These are phyloP conservation scores for Paramecium caudatum DNA, from an alignment of 73 alveolate species.

Conservation along the genomic window DNA sequence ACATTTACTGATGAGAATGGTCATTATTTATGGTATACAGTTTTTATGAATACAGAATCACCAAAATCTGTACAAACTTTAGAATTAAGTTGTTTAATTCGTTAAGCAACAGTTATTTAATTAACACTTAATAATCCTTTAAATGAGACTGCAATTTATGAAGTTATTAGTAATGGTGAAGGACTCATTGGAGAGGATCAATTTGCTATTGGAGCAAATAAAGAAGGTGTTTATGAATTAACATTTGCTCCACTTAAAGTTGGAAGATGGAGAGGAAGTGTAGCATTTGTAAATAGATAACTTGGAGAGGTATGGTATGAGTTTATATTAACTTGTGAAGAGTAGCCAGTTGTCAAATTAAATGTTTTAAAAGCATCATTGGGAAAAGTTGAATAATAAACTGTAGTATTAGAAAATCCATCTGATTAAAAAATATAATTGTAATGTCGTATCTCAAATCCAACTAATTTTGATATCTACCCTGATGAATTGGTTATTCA, in stretches of 20 bases:
- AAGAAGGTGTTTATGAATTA: constrained; percentile 89
- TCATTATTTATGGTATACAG: constrained; percentile 94
- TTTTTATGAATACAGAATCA: constrained; percentile 85
- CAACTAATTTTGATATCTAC: constrained; percentile 94
- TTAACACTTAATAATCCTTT: constrained; percentile 92
- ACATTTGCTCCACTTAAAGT: constrained; percentile 95
- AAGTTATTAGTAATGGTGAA: constrained; percentile 94
- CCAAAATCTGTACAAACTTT: constrained; percentile 92
- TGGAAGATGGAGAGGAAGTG: constrained; percentile 95
- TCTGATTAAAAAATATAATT: constrained; percentile 92
- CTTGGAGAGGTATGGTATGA: constrained; percentile 99
- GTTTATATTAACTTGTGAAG: constrained; percentile 92
- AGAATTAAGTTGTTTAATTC: constrained; percentile 88
- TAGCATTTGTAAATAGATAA: constrained; percentile 94
- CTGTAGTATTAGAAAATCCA: constrained; percentile 94
- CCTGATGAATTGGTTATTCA: constrained; percentile 94
- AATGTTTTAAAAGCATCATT: constrained; percentile 93
- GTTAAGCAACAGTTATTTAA: constrained; percentile 94
- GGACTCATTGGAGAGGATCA: constrained; percentile 93
- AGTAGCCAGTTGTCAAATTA: constrained; percentile 88
- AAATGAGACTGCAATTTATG: constrained; percentile 91
- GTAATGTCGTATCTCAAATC: constrained; percentile 87
- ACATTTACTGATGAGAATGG: constrained; percentile 94
- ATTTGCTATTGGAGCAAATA: constrained; percentile 88
- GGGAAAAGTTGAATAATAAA: constrained; percentile 93